These are phyloP conservation scores for Flaveria brownii DNA, from an alignment of 129 eudicot genomes.

Conservation along the genomic window DNA sequence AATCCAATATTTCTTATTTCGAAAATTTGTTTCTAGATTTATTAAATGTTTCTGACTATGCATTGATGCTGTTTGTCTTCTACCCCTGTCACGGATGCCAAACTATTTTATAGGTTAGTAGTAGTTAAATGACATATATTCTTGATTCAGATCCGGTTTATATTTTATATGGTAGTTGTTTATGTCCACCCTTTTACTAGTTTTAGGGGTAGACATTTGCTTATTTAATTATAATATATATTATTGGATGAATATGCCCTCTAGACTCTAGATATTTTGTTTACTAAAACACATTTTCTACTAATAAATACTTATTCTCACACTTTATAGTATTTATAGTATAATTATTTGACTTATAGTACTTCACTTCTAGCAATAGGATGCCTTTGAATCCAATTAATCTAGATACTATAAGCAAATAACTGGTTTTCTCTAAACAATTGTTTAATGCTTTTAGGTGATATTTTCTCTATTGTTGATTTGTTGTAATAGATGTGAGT, in stretches of 20 bases:
- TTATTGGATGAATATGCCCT: too few relatives aligned
- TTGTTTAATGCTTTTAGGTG: not conserved
- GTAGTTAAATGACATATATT: not conserved
- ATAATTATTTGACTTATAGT: too few relatives aligned
- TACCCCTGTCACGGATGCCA: slow-evolving; percentile 12
- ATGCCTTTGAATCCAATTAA: too few relatives aligned
- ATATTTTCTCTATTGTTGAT: too few relatives aligned
- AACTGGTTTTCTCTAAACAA: not conserved
- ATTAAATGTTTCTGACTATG: not conserved
- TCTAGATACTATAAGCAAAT: not conserved
- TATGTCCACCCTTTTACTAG: not conserved
- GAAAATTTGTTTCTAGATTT: not conserved
- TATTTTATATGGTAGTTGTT: not conserved
- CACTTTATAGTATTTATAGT: too few relatives aligned
- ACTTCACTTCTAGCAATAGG: too few relatives aligned
- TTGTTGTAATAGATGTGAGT: too few relatives aligned
- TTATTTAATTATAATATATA: not conserved
- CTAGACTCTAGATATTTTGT: too few relatives aligned
- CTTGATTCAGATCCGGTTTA: slow-evolving; percentile 17
- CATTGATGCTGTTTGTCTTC: slow-evolving; percentile 18
- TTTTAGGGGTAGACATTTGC: not conserved
- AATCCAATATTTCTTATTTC: not conserved
- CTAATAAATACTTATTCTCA: too few relatives aligned
- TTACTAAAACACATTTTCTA: too few relatives aligned
- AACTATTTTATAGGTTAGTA: not conserved